Base-by-base conservation (phyloP, 2,329 filamentous ascomycete species). In the Ceratocystis lukuohia region DNA sequence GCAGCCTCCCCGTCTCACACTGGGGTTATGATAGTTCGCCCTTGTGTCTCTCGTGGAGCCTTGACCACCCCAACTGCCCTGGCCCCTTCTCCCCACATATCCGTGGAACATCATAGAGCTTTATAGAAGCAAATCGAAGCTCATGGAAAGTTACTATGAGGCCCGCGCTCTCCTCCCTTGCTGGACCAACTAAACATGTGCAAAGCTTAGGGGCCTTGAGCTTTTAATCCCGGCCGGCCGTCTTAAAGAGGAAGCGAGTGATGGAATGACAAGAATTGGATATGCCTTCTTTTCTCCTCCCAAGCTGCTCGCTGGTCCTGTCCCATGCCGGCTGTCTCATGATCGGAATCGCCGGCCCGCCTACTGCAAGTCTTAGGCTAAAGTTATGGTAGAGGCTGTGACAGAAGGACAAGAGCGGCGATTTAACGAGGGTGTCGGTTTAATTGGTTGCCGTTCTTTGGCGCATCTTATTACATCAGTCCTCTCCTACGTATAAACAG, bases 121-220 rank as follows among this genome's bases (percentile, higher is more conserved):
- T 30, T 15, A 46, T 20, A 65, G 64, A 65, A 65, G 12, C 53
- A 50, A 37, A 15, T 22, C 44, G 44, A 63, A n/a, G 61, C 15
- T 15, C 15, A 28, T 50, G 22, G 44, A 50, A 50, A 63, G 20
- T 17, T 59, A 20, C 56, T 37, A 33, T 59, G 28, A n/a, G 56
- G 56, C 6, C 56, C 28, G 56, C 28, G 56, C 56, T n/a, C 46
- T 3, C 12, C 56, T 37, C 15, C 17, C 56, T 62, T 62, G 61
- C 25, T 20, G 44, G 22, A 17, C 48, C 48, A 53, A 25, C 22
- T 30, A 20, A 7, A 41, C 37, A 4, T 4, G 37, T 12, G 12
- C 37, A 41, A 12, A 41, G 10, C 10, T 15, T 41, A 5, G 10
- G 37, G 10, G 37, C 6, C 33, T 37, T 59, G 30, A 10, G 50